These are phyloP conservation scores for Heterobasidion occidentale DNA, from an alignment of 1,284 basidiomycete genomes.

Conservation along the genomic window DNA sequence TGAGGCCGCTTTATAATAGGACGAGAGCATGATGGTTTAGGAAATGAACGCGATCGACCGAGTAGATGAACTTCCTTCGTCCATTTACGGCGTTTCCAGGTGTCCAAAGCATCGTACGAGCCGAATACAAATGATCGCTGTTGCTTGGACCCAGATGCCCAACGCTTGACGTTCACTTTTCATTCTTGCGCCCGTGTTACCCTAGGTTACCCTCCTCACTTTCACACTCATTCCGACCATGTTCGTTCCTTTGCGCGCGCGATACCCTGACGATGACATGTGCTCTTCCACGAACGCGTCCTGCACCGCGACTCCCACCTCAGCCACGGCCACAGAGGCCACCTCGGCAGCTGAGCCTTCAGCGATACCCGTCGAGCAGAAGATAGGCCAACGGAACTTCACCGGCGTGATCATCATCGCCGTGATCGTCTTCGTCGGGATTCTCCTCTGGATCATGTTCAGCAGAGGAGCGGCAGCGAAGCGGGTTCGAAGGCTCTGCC, in stretches of 20 bases:
- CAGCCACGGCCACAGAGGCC: constrained; percentile 5
- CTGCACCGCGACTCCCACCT: background rate
- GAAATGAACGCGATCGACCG: too few relatives aligned
- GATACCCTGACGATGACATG: background rate
- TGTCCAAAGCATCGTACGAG: background rate
- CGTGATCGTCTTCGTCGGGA: constrained; percentile 16
- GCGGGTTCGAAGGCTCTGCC: constrained; percentile 9
- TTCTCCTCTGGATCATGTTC: constrained; percentile 22
- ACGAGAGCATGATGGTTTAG: too few relatives aligned
- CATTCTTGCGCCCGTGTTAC: background rate
- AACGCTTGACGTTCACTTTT: background rate
- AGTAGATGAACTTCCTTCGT: background rate
- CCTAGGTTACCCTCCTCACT: background rate
- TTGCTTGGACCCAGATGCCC: background rate
- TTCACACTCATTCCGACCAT: background rate
- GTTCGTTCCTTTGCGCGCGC: background rate
- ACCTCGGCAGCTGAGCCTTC: constrained; percentile 3
- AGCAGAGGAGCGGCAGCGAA: constrained; percentile 16
- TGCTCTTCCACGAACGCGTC: background rate
- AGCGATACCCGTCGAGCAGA: constrained; percentile 2
- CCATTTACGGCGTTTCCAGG: background rate
- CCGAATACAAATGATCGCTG: background rate
- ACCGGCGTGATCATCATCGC: constrained; percentile 23
- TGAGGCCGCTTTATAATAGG: background rate
- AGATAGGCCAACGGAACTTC: constrained; percentile 17